Evolutionary conservation across 257 asterid species (phyloP), one percentile per base, ranked within the genome.

Genomic region (Salvia splendens): DNA sequence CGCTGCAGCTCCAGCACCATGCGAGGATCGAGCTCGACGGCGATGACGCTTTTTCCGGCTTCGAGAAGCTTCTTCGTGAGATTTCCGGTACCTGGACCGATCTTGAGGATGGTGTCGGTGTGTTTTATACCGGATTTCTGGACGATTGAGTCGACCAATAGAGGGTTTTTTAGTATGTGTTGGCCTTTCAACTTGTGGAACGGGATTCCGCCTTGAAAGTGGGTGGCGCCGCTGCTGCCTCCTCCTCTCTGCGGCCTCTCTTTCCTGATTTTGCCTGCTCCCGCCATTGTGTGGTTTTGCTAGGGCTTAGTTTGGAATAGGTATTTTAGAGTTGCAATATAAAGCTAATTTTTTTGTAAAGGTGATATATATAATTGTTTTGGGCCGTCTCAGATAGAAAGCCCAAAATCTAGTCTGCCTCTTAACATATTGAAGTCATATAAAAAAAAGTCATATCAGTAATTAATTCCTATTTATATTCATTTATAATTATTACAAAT

Each of bases 161-260:
- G 81, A 1, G 99, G 98, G 32, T 94, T 94, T 75, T 87, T 91
- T 59, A 94, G 80, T 64, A 91, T 94, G 59, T 91, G 96, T 77
- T 94, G 99, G 12, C 99, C 98, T 68, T 88, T 91, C 5, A 97
- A 94, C 79, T 94, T 94, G 86, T 94, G 96, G 68, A 94, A 94
- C 0, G 89, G 85, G 35, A 94, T 88, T 3, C 99, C 96, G 0
- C 97, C 99, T 68, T 87, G 95, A 50, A 85, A 88, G 46, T 86
- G 96, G 15, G 67, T 4, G 40, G 40, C 53, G 3, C 82, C 54
- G 41, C 67, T 60, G 38, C 69, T 83, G 14, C 49, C 74, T 28
- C 66, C 77, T 41, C 78, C 74, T 36, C 81, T 84, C 9, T 64
- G 71, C 20, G 78, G 75, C 69, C 76, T 86, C 45, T 87, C 90